Evolutionary conservation across 768 basidiomycete species (phyloP).

Genomic region (Tylopilus subfusipes): DNA sequence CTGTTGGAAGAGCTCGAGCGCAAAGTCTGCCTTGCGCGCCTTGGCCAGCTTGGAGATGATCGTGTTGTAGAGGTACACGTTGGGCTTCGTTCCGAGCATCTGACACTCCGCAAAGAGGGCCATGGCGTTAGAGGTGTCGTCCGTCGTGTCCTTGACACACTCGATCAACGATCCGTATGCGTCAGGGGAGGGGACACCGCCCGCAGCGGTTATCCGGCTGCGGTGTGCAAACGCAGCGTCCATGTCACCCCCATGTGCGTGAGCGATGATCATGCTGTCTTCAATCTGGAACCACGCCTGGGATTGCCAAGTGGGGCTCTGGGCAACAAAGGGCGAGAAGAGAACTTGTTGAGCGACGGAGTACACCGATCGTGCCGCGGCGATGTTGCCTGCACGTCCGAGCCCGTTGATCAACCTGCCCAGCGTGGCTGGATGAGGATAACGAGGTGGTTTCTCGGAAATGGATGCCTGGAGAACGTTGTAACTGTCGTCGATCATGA

Average conservation of each 20-base stretch:
- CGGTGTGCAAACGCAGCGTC: constrained; percentile 82
- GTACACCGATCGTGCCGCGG: constrained; percentile 66
- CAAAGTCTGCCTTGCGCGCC: constrained; percentile 89
- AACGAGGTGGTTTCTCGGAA: constrained; percentile 34
- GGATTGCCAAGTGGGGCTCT: constrained; percentile 46
- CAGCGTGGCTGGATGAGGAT: constrained; percentile 51
- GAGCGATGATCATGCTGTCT: constrained; percentile 84
- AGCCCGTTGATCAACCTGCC: constrained; percentile 64
- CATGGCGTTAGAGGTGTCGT: constrained; percentile 87
- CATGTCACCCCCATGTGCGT: constrained; percentile 76
- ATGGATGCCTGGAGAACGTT: constrained; percentile 45
- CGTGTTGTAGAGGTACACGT: constrained; percentile 92
- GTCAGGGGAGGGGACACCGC: constrained; percentile 77
- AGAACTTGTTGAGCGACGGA: constrained; percentile 62
- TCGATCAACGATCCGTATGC: constrained; percentile 91
- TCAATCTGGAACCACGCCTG: constrained; percentile 75
- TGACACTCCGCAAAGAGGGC: constrained; percentile 79
- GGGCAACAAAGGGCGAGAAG: constrained; percentile 35
- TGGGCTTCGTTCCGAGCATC: constrained; percentile 64
- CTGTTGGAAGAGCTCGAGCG: constrained; percentile 80
- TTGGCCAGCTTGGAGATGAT: constrained; percentile 94
- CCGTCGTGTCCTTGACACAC: constrained; percentile 88
- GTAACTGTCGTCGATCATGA: constrained; percentile 43
- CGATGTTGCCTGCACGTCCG: constrained; percentile 58
- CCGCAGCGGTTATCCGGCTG: constrained; percentile 68